Conservation (phyloP, 371 early-diverging fungal genomes). For the Mortierella sp. region DNA sequence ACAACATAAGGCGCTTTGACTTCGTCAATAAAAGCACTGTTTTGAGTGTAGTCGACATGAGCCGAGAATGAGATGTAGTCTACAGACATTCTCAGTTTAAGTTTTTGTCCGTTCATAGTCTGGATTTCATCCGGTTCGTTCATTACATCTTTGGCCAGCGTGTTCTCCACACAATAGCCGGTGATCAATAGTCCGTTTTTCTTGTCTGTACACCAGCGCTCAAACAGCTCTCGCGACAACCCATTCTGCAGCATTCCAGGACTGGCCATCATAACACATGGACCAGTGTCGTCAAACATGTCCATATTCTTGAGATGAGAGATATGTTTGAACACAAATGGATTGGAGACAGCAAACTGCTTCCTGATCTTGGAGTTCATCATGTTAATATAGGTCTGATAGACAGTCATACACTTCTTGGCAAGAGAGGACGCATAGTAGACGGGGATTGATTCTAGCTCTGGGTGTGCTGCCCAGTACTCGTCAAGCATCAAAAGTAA, state of each 20-base stretch:
- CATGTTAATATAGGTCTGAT: conserved; percentile 99
- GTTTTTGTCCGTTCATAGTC: conserved; percentile 87
- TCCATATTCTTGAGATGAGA: conserved; percentile 92
- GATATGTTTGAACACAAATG: conserved; percentile 99
- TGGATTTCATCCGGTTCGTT: conserved; percentile 96
- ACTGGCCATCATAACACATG: conserved; percentile 99
- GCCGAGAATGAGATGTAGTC: conserved; percentile 99
- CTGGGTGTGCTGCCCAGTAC: conserved; percentile 98
- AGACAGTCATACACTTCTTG: conserved; percentile 98
- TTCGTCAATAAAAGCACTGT: conserved; percentile 98
- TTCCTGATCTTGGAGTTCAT: conserved; percentile 98
- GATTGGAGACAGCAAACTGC: conserved; percentile 94
- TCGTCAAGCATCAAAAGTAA: conserved; percentile 99
- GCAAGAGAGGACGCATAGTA: conserved; percentile 99
- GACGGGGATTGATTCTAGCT: conserved; percentile 96
- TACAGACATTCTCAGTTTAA: conserved; percentile 94
- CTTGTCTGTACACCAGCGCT: conserved; percentile 97
- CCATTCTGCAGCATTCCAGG: conserved; percentile 99
- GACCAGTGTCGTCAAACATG: conserved; percentile 98
- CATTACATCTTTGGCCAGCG: conserved; percentile 96
- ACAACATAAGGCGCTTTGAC: conserved; percentile 97
- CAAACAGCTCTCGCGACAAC: conserved; percentile 97
- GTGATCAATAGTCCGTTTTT: conserved; percentile 98
- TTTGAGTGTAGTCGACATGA: conserved; percentile 99
- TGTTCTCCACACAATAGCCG: conserved; percentile 99